Conservation (phyloP, 495 filamentous ascomycete species). For the Neurospora sublineolata region DNA sequence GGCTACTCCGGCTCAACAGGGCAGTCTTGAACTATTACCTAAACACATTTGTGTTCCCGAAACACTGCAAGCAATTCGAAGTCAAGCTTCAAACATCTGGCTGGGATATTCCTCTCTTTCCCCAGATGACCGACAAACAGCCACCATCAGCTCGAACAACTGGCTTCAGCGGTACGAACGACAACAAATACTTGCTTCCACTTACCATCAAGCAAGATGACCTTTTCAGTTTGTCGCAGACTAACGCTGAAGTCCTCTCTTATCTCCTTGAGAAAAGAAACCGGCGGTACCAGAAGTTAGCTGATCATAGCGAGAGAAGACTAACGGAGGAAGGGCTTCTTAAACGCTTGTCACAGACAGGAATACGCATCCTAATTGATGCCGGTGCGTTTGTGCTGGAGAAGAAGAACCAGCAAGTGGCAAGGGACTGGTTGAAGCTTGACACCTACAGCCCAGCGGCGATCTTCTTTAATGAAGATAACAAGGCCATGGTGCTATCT, state of each 20-base stretch:
- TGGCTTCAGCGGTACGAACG: slow-evolving; percentile 47
- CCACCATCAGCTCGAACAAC: slow-evolving; percentile 23
- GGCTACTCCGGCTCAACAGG: slow-evolving; percentile 22
- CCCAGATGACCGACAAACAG: slow-evolving; percentile 6
- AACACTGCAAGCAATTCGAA: slow-evolving; percentile 41
- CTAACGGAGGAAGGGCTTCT: slow-evolving; percentile 27
- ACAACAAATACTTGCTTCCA: slow-evolving; percentile 36
- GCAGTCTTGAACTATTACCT: slow-evolving; percentile 39
- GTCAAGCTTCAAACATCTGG: slow-evolving; percentile 41
- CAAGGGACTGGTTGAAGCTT: slow-evolving; percentile 32
- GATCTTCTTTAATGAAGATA: slow-evolving; percentile 24
- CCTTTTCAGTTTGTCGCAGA: slow-evolving; percentile 34
- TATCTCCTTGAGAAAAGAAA: slow-evolving; percentile 1
- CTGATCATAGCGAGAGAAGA: slow-evolving; percentile 12
- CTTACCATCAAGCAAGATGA: slow-evolving; percentile 42
- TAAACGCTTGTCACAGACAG: slow-evolving; percentile 5
- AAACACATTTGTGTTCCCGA: slow-evolving; percentile 44
- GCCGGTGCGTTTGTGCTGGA: slow-evolving; percentile 40
- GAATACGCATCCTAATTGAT: slow-evolving; percentile 38
- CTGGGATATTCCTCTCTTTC: slow-evolving; percentile 40
- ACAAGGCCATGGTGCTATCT: slow-evolving; percentile 28
- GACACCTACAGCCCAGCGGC: slow-evolving; percentile 22
- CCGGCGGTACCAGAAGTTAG: neutral
- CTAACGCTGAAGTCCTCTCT: slow-evolving; percentile 38
- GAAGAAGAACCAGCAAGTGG: slow-evolving; percentile 31